Evolutionary conservation across 805 yeast genomes (phyloP), one percentile per base, ranked within the genome.

Genomic region (Saccharomyces eubayanus): DNA sequence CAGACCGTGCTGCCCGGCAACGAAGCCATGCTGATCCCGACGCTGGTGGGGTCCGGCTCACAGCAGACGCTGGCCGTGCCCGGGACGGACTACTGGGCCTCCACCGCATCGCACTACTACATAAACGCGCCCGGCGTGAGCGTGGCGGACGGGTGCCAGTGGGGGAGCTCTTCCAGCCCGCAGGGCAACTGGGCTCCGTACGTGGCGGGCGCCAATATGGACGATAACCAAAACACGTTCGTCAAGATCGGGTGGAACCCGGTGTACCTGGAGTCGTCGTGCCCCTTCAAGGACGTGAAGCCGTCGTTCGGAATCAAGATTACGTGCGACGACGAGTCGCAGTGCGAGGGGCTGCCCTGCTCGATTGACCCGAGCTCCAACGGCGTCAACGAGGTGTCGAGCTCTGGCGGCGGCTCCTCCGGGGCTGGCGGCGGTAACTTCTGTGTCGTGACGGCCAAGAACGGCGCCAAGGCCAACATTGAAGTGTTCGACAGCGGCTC

Each of bases 201-300:
- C 62, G 96, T 90, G 58, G 95, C 94, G 14, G 97, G 97, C 59
- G 89, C 91, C 56, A 89, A 89, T 74, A 81, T 81, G 76, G 96
- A 88, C 68, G 71, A 69, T 57, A 71, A 65, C 55, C 85, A 88
- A 31, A 79, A 80, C 67, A 89, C 96, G 2, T 89, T 60, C 67
- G 88, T 87, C 59, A 90, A 88, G 72, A 80, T 89, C 67, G 96
- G 92, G 48, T 89, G 96, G 96, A 89, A 89, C 70, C 96, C 97
- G 14, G 79, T 85, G 53, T 87, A 88, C 70, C 69, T 87, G 62
- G 92, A 85, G 58, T 75, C 75, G 50, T 59, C 72, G 1, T 68
- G 76, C 28, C 80, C 85, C 8, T 86, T 83, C 74, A 73, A 75
- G 57, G 70, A 75, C 62, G 70, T 70, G 3, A 73, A 70, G 57